Evolutionary conservation across 2,329 filamentous ascomycete genomes (phyloP), one percentile per base, ranked within the genome.

Genomic region (Pseudopyricularia cyperi): DNA sequence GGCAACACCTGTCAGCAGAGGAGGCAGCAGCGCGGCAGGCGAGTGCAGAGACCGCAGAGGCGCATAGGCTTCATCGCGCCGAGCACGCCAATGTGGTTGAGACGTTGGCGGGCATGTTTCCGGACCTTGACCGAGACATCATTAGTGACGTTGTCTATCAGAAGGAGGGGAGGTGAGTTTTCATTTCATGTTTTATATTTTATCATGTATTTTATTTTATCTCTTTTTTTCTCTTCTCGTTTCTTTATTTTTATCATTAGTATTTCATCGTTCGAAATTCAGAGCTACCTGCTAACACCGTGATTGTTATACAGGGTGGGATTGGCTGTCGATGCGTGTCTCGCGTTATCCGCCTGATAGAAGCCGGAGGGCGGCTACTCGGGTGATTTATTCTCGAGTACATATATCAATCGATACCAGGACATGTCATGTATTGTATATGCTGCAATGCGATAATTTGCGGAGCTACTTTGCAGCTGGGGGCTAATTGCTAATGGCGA

Each of bases 61-160:
- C 91, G 7, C 80, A 89, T 57, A 76, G 86, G 15, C 80, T 97
- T 55, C 83, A 93, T 58, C 76, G 82, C 34, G 83, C 85, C 52
- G 93, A 98, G 72, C 90, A 97, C 67, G 75, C 80, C 52, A 91
- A 89, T 60, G 83, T 98, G 7, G 91, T 97, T 3, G 93, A 97
- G 68, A 97, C 93, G 34, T 71, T 98, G 53, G 83, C 88, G 48
- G 86, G 89, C 60, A 98, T 98, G 93, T 98, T 98, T 65, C 93
- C 93, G 1, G 89, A 94, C 63, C 72, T 98, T 50, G 93, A 98
- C 66, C 81, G 82, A 61, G 94, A 98, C 48, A 79, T 98, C 35
- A 97, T 98, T 63, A 90, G 90, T 61, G 93, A 98, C 69, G 93
- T 98, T 39, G 93, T 98, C 26, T 83, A 91, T 65, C 82, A 94